Evolutionary conservation across 805 yeast genomes (phyloP).

Genomic region (Suhomyces canberraensis): DNA sequence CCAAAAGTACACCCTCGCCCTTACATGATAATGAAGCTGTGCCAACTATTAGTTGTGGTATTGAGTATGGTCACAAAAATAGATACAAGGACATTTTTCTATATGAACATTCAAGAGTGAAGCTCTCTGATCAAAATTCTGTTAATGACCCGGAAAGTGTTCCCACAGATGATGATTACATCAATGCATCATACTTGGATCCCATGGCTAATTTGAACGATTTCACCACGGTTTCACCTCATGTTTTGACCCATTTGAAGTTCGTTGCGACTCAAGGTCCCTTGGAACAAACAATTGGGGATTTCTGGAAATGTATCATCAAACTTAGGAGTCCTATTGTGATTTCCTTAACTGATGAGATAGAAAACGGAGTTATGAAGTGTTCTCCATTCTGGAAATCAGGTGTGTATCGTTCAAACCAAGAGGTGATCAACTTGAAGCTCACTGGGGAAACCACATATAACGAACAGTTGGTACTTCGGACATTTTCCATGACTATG

Average conservation of each 20-base stretch:
- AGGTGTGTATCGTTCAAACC: constrained; percentile 45
- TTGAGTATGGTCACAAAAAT: constrained; percentile 61
- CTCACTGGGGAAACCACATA: constrained; percentile 1
- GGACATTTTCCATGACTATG: constrained; percentile 15
- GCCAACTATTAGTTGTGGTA: constrained; percentile 64
- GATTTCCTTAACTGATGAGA: constrained; percentile 70
- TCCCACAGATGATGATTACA: constrained; percentile 49
- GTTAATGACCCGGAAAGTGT: constrained; percentile 17
- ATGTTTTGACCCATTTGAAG: constrained; percentile 12
- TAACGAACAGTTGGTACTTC: constrained; percentile 11
- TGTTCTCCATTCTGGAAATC: constrained; percentile 76
- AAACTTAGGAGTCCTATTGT: constrained; percentile 64
- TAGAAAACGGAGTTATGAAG: constrained; percentile 75
- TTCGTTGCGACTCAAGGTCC: constrained; percentile 92
- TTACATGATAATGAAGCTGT: constrained; percentile 19
- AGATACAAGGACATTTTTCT: constrained; percentile 88
- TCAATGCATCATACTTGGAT: constrained; percentile 77
- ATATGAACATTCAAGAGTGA: constrained; percentile 81
- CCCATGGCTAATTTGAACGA: constrained; percentile 13
- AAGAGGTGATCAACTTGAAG: constrained; percentile 21
- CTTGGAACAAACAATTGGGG: constrained; percentile 63
- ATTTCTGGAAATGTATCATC: constrained; percentile 78
- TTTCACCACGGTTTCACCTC: constrained; percentile 8
- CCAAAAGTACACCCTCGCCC: constrained; percentile 5
- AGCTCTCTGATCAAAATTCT: constrained; percentile 31